These are phyloP conservation scores for Gracilaria vermiculophylla DNA, from an alignment of 23 red algal species.

Conservation along the genomic window DNA sequence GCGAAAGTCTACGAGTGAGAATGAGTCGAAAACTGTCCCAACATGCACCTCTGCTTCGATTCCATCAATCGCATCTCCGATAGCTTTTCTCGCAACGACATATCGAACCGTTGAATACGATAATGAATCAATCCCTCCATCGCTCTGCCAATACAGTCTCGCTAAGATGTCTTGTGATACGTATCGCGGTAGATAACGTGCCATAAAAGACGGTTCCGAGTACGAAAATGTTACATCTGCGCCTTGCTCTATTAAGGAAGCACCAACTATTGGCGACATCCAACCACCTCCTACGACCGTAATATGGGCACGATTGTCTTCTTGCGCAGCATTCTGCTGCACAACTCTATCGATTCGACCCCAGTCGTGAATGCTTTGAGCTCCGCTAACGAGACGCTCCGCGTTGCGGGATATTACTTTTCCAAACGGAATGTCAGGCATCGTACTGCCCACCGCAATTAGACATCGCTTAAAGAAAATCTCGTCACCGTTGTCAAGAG, in stretches of 20 bases:
- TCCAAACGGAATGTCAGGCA: constrained; percentile 35
- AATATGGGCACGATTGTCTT: constrained; percentile 17
- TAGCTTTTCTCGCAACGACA: constrained; percentile 39
- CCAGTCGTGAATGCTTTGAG: constrained; percentile 39
- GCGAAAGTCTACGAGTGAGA: constrained; percentile 60
- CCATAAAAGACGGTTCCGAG: constrained; percentile 43
- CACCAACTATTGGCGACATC: constrained; percentile 60
- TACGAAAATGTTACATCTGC: constrained; percentile 65
- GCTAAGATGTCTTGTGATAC: constrained; percentile 45
- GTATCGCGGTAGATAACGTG: constrained; percentile 46
- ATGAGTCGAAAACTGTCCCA: constrained; percentile 64
- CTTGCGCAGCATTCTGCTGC: background rate
- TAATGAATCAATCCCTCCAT: constrained; percentile 52
- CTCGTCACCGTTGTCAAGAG: constrained; percentile 30
- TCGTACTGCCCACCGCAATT: constrained; percentile 45
- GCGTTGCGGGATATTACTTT: constrained; percentile 53
- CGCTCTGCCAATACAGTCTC: constrained; percentile 38
- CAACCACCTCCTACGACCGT: constrained; percentile 60
- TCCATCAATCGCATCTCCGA: background rate
- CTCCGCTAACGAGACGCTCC: constrained; percentile 29
- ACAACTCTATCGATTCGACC: constrained; percentile 26
- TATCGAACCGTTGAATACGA: constrained; percentile 53
- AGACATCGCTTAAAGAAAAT: constrained; percentile 45
- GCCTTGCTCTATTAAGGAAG: constrained; percentile 31
- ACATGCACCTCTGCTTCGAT: constrained; percentile 56